A percentile compares a stretch with the other conserved stretches of the same genome.
Evolutionary conservation across 768 basidiomycete species (phyloP).

Genomic region (Collybia nuda): DNA sequence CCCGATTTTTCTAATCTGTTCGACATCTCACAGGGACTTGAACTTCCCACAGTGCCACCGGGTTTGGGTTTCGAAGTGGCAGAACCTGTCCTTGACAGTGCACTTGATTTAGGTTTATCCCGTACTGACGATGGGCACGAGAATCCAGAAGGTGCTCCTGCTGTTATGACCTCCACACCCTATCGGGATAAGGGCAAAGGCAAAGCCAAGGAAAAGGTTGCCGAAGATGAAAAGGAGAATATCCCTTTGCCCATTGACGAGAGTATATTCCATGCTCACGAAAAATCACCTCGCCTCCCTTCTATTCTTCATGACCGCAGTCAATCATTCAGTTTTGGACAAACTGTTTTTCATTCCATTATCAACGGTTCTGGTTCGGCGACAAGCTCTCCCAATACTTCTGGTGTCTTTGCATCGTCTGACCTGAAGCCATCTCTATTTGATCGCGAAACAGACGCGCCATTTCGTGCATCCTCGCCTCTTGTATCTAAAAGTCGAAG

Average conservation of each 20-base stretch:
- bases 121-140: slow-evolving; percentile 26
- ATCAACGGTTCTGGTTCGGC: slow-evolving; percentile 18
- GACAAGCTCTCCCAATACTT: slow-evolving; percentile 16
- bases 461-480: slow-evolving; percentile 24
- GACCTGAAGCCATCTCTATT: slow-evolving; percentile 30
- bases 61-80: slow-evolving; percentile 40
- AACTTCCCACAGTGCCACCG: slow-evolving; percentile 48
- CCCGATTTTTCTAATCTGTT: slow-evolving; percentile 53
- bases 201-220: slow-evolving; percentile 29
- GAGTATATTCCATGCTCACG: slow-evolving; percentile 42
- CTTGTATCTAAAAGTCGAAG: slow-evolving; percentile 34
- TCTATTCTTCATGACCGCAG: slow-evolving; percentile 51
- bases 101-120: slow-evolving; percentile 33
- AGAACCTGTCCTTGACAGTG: slow-evolving; percentile 31
- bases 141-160: slow-evolving; percentile 13
- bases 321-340: slow-evolving; percentile 69
- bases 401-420: slow-evolving; percentile 27
- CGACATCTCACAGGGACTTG: slow-evolving; percentile 56
- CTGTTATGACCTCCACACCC: slow-evolving; percentile 45
- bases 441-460: slow-evolving; percentile 19
- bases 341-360: slow-evolving; percentile 61
- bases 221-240: slow-evolving; percentile 16
- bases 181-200: slow-evolving; percentile 39
- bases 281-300: slow-evolving; percentile 34
- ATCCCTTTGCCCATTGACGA: slow-evolving; percentile 32